These are phyloP conservation scores for Alternaria brassicicola DNA, from an alignment of 2,329 filamentous ascomycete genomes.

Conservation along the genomic window DNA sequence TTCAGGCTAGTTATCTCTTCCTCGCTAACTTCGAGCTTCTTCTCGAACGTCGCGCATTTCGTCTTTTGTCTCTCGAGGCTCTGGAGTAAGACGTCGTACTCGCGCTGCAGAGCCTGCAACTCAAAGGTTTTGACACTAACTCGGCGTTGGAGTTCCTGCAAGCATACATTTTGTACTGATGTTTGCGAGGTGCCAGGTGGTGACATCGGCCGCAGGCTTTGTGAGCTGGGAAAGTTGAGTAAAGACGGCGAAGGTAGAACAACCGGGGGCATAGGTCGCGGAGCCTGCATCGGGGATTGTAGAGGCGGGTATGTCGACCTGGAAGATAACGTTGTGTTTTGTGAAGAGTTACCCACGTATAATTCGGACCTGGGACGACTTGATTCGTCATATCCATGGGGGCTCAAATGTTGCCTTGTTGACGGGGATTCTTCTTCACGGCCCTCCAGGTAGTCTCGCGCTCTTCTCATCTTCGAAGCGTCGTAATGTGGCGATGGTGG, in stretches of 20 bases:
- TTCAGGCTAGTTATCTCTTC: slow-evolving; percentile 57
- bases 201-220: slow-evolving; percentile 33
- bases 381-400: slow-evolving; percentile 22
- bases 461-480: slow-evolving; percentile 31
- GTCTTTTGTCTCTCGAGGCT: slow-evolving; percentile 59
- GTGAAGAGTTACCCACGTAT: slow-evolving; percentile 26
- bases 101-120: slow-evolving; percentile 60
- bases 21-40: slow-evolving; percentile 47
- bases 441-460: slow-evolving; percentile 27
- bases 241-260: slow-evolving; percentile 44
- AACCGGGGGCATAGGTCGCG: slow-evolving; percentile 26
- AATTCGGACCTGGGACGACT: slow-evolving; percentile 14
- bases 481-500: slow-evolving; percentile 17
- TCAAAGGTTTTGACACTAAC: slow-evolving; percentile 60
- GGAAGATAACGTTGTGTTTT: slow-evolving; percentile 52
- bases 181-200: slow-evolving; percentile 30
- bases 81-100: slow-evolving; percentile 60
- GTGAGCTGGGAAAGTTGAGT: slow-evolving; percentile 29
- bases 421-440: slow-evolving; percentile 32
- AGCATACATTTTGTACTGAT: slow-evolving; percentile 49
- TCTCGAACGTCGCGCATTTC: slow-evolving; percentile 58
- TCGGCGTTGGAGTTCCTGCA: slow-evolving; percentile 60
- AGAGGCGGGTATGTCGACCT: slow-evolving; percentile 46
- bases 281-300: slow-evolving; percentile 36
- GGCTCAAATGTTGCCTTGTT: slow-evolving; percentile 18